A percentile compares a stretch with the other conserved stretches of the same genome.
Evolutionary conservation across 2,329 filamentous ascomycete genomes (phyloP).

Genomic region (Aspergillaceae sp.): DNA sequence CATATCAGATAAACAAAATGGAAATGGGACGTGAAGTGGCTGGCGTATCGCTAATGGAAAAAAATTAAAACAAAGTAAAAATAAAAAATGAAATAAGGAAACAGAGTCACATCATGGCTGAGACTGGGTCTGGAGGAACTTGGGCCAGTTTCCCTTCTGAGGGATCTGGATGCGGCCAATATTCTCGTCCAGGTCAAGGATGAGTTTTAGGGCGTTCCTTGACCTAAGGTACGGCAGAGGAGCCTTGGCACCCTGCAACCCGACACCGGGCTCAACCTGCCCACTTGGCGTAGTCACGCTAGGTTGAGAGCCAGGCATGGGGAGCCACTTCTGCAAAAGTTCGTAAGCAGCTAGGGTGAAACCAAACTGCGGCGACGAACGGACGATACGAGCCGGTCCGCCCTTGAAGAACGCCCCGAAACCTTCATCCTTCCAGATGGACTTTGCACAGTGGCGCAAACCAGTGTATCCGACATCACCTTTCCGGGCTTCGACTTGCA

Average conservation of each 20-base stretch:
- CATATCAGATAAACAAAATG: constrained; percentile 5
- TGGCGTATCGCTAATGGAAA: constrained; percentile 19
- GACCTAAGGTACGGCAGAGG: constrained; percentile 62
- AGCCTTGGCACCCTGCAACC: constrained; percentile 55
- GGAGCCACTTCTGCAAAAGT: constrained; percentile 71
- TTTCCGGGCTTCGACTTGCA: constrained; percentile 95
- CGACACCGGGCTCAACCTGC: constrained; percentile 54
- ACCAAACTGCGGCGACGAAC: constrained; percentile 93
- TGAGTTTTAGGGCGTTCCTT: constrained; percentile 88
- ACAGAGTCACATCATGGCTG: constrained; percentile 16
- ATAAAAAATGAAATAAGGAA: constrained; percentile 13
- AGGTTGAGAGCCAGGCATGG: constrained; percentile 59
- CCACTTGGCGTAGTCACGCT: constrained; percentile 48
- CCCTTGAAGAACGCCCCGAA: constrained; percentile 98
- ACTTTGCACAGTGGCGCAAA: constrained; percentile 73
- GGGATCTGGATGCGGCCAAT: constrained; percentile 68
- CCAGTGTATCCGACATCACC: constrained; percentile 83
- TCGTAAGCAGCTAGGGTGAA: constrained; percentile 96
- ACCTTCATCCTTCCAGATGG: constrained; percentile 82
- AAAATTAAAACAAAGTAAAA: constrained; percentile 6
- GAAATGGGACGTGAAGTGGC: constrained; percentile 5
- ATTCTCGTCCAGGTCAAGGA: constrained; percentile 86
- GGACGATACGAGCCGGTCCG: constrained; percentile 85
- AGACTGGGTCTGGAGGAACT: constrained; percentile 21
- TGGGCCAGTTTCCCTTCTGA: constrained; percentile 31